Conservation (phyloP, 1,139 yeast genomes). For the Suhomyces ambrosiae region DNA sequence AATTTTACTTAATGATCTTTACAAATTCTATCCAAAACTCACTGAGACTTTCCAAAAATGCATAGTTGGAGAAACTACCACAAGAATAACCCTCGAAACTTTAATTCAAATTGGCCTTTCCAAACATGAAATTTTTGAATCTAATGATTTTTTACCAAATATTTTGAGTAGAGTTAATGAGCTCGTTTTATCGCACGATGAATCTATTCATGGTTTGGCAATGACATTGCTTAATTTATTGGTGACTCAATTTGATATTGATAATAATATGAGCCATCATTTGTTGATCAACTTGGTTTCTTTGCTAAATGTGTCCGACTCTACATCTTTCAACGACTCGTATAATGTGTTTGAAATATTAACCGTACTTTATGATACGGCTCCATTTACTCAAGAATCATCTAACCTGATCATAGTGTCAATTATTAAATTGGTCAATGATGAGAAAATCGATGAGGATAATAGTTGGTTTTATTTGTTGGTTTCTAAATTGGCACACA, state of each 20-base stretch:
- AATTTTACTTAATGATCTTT: conserved; percentile 12
- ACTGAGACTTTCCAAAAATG: conserved; percentile 17
- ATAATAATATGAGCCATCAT: conserved; percentile 1
- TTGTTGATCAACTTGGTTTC: conserved; percentile 13
- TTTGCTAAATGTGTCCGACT: conserved; percentile 12
- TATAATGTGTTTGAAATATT: conserved; percentile 12
- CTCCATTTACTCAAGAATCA: background rate
- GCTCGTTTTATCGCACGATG: conserved; percentile 30
- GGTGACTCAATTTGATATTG: conserved; percentile 8
- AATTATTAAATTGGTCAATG: conserved; percentile 15
- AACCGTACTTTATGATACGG: conserved; percentile 2
- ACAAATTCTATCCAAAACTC: background rate
- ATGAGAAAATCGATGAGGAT: conserved; percentile 16
- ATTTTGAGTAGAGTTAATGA: conserved; percentile 22
- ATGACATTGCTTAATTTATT: conserved; percentile 26
- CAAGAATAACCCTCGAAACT: conserved; percentile 34
- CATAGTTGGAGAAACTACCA: conserved; percentile 40
- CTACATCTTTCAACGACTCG: conserved; percentile 5
- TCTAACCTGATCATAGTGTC: conserved; percentile 6
- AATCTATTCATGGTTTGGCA: conserved; percentile 26
- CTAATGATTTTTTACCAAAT: conserved; percentile 23
- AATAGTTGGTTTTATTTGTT: conserved; percentile 12
- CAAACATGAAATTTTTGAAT: conserved; percentile 34
- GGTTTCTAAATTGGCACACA: conserved; percentile 6
- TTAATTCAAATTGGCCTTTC: conserved; percentile 29